Percentiles rank a stretch among this genome's conserved stretches.
These are phyloP conservation scores for Malassezia globosa DNA, from an alignment of 1,284 basidiomycete species.

Conservation along the genomic window DNA sequence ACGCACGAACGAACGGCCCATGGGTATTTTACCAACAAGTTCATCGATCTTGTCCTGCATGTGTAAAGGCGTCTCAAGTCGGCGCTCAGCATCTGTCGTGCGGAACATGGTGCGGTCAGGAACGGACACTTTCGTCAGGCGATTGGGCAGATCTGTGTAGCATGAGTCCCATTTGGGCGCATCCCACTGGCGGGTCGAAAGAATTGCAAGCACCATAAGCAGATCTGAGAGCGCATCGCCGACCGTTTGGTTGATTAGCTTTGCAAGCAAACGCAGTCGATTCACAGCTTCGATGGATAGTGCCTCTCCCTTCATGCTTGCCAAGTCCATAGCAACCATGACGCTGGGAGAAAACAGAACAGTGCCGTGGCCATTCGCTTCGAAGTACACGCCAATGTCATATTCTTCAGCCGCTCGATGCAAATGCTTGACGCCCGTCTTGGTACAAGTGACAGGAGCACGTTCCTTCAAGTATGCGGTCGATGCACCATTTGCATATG, in stretches of 20 bases:
- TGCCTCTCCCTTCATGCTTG: conserved; percentile 56
- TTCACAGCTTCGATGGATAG: conserved; percentile 56
- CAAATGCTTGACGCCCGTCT: conserved; percentile 94
- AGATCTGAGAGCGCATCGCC: conserved; percentile 94
- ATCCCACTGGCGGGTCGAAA: conserved; percentile 56
- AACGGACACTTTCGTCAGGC: conserved; percentile 90
- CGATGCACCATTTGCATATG: conserved; percentile 94
- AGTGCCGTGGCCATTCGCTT: conserved; percentile 97
- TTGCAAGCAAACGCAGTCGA: conserved; percentile 54
- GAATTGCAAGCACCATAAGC: conserved; percentile 84
- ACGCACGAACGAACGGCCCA: conserved; percentile 81
- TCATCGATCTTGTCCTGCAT: conserved; percentile 80
- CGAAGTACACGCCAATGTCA: conserved; percentile 94
- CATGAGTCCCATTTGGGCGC: conserved; percentile 79
- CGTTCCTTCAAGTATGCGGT: conserved; percentile 61
- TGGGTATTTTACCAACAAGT: conserved; percentile 65
- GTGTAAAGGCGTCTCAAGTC: conserved; percentile 65
- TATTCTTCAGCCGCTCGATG: conserved; percentile 93
- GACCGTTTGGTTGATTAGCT: conserved; percentile 94
- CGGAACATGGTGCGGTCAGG: conserved; percentile 71
- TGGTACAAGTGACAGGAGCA: conserved; percentile 84
- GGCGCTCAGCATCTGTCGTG: conserved; percentile 86
- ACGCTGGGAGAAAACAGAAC: conserved; percentile 67
- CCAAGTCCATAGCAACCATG: conserved; percentile 50
- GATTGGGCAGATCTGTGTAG: conserved; percentile 88